phyloP scores from a whole-genome alignment of 148 eudicot species.

The Pouteria glomerata region DNA sequence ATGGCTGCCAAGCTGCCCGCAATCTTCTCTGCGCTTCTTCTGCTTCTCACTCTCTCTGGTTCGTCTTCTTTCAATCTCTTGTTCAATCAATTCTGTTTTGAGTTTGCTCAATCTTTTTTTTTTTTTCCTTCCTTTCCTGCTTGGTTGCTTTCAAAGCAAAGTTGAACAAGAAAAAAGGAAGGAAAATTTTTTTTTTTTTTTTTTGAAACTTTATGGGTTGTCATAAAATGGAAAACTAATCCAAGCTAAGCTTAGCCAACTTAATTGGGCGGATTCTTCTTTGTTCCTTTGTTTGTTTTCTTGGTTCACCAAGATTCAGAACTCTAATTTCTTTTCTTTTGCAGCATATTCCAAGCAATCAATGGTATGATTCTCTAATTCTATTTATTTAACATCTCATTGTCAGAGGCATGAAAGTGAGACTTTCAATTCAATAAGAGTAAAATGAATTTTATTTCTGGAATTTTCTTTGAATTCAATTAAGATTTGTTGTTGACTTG shows the following conservation, averaged over 20 bases:
- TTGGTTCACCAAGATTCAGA: background rate
- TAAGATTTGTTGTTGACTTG: background rate
- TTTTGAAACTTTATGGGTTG: background rate
- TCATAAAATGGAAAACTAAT: background rate
- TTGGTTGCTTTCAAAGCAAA: constrained; percentile 2
- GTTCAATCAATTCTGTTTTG: background rate
- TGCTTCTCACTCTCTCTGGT: constrained; percentile 23
- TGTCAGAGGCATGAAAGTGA: constrained; percentile 1
- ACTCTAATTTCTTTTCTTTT: background rate
- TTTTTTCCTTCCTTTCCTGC: background rate
- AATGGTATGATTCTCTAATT: background rate
- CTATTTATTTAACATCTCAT: background rate
- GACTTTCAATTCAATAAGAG: background rate
- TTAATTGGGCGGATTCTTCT: background rate
- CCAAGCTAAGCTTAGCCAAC: background rate
- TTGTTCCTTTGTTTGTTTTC: background rate
- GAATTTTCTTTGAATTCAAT: background rate
- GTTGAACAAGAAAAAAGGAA: background rate
- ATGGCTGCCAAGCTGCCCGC: constrained; percentile 14
- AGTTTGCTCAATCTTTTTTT: no score
- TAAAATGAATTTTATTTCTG: background rate
- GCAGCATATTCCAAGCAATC: background rate
- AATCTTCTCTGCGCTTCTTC: constrained; percentile 14
- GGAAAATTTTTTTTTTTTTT: no score
- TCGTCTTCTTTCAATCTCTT: background rate